Conservation (phyloP, 805 yeast genomes). For the Ogataea glucozyma region DNA sequence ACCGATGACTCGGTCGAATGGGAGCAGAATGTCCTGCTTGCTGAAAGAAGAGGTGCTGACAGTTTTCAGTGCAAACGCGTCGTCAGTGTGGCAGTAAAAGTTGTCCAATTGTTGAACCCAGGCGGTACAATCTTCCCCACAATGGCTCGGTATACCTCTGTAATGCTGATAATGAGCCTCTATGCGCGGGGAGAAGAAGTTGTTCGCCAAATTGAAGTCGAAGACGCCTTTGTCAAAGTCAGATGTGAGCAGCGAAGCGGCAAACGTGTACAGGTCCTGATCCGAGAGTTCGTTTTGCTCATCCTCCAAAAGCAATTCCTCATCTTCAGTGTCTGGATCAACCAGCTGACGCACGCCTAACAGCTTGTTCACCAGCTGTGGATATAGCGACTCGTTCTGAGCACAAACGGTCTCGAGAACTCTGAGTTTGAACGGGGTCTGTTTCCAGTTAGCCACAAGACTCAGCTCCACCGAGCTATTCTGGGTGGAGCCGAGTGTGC, state of each 20-base stretch:
- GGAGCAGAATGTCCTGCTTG: conserved; percentile 26
- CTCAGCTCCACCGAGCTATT: conserved; percentile 30
- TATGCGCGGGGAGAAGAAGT: conserved; percentile 59
- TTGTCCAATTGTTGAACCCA: conserved; percentile 54
- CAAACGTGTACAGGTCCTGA: conserved; percentile 26
- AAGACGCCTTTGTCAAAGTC: conserved; percentile 28
- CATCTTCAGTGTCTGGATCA: conserved; percentile 33
- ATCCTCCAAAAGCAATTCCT: conserved; percentile 33
- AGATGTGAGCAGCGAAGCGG: conserved; percentile 19
- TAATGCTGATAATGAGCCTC: conserved; percentile 64
- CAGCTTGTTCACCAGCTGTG: conserved; percentile 34
- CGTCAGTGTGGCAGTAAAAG: conserved; percentile 65
- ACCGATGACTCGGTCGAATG: conserved; percentile 71
- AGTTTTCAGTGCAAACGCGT: conserved; percentile 76
- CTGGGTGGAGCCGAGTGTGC: conserved; percentile 9
- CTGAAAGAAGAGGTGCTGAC: conserved; percentile 30
- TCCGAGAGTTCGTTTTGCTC: conserved; percentile 26
- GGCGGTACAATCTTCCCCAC: conserved; percentile 34
- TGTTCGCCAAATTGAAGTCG: conserved; percentile 47
- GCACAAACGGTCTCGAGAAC: conserved; percentile 43
- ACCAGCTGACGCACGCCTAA: conserved; percentile 26
- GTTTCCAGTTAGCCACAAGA: conserved; percentile 41
- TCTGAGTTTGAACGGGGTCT: conserved; percentile 43
- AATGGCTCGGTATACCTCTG: conserved; percentile 35
- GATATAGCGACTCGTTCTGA: conserved; percentile 39